Base-by-base conservation (phyloP, 306 rosid genomes). In the Macrotyloma uniflorum region DNA sequence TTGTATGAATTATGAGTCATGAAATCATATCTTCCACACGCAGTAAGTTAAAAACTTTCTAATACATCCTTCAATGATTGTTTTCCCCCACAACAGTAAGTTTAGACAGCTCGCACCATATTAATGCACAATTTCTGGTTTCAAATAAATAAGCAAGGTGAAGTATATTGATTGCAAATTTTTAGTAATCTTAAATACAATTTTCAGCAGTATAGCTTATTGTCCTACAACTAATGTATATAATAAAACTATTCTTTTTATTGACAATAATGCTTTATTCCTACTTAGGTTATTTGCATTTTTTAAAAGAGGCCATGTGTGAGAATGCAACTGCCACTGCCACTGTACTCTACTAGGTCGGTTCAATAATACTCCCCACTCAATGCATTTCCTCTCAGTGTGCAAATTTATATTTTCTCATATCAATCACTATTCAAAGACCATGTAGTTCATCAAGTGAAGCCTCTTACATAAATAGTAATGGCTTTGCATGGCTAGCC, bases 391-490 rank as follows among this genome's bases (percentile, higher is more conserved):
- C 67, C 49, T 70, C 71, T 74, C 59, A 45, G 45, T 54, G 64
- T 76, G 66, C 50, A 59, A 58, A 68, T 74, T 77, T 58, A 51
- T 45, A 47, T 73, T 78, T 75, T 81, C 83, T 76, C 23, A 53
- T 35, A 73, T 70, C 84, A 79, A 47, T 83, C 90, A 79, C 85
- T 53, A 47, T 68, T 84, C 74, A 75, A 38, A 65, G 19, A 45
- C 84, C 90, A 84, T 85, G 88, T 86, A 86, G 66, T 81, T 70
- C 67, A 54, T 82, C 89, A 89, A 77, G 89, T 82, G 84, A 86
- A 73, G 24, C 46, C 82, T 76, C 83, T 72, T 15, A 72, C 86
- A 78, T 75, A 80, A 78, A 79, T 83, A 73, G 89, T 63, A 87
- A 63, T 73, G 53, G 2, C 62, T 81, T 89, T 86, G 82, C 84